Evolutionary conservation across 2,329 filamentous ascomycete species (phyloP).

Genomic region (Neocucurbitaria cava): DNA sequence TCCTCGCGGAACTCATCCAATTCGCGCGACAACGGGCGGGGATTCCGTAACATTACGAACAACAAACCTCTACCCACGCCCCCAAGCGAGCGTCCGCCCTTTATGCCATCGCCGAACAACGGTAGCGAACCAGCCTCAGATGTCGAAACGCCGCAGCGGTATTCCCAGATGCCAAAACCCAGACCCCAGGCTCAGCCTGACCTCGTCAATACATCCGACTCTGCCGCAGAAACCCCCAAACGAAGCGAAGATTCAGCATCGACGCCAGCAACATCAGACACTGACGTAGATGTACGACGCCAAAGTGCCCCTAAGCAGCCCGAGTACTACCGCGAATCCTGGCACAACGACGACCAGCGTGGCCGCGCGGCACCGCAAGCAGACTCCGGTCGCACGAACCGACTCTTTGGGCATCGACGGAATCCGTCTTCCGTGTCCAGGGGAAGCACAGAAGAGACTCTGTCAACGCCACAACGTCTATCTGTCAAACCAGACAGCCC

Average conservation of each 20-base stretch:
- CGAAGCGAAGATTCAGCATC: slow-evolving; percentile 23
- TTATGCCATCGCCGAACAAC: slow-evolving; percentile 25
- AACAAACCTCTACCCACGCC: slow-evolving; percentile 47
- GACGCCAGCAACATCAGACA: slow-evolving; percentile 11
- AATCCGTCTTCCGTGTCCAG: slow-evolving; percentile 16
- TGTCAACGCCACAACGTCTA: slow-evolving; percentile 13
- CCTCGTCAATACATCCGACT: slow-evolving; percentile 25
- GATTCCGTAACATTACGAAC: slow-evolving; percentile 41
- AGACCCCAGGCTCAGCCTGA: slow-evolving; percentile 24
- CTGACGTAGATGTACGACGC: slow-evolving; percentile 26
- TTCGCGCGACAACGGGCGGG: slow-evolving; percentile 39
- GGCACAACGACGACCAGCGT: slow-evolving; percentile 29
- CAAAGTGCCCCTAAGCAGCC: slow-evolving; percentile 19
- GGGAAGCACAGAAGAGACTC: slow-evolving; percentile 16
- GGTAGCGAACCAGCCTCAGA: slow-evolving; percentile 24
- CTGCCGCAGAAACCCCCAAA: slow-evolving; percentile 27
- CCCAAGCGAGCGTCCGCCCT: slow-evolving; percentile 38
- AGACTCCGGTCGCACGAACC: slow-evolving; percentile 19
- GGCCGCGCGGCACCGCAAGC: slow-evolving; percentile 15
- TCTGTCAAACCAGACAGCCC: slow-evolving; percentile 31
- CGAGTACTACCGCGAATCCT: slow-evolving; percentile 30
- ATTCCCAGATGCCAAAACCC: slow-evolving; percentile 18
- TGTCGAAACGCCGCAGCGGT: slow-evolving; percentile 16
- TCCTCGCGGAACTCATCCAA: slow-evolving; percentile 47
- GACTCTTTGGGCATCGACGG: slow-evolving; percentile 20